Evolutionary conservation across 2,329 filamentous ascomycete genomes (phyloP).

Genomic region (Colletotrichum sp.): DNA sequence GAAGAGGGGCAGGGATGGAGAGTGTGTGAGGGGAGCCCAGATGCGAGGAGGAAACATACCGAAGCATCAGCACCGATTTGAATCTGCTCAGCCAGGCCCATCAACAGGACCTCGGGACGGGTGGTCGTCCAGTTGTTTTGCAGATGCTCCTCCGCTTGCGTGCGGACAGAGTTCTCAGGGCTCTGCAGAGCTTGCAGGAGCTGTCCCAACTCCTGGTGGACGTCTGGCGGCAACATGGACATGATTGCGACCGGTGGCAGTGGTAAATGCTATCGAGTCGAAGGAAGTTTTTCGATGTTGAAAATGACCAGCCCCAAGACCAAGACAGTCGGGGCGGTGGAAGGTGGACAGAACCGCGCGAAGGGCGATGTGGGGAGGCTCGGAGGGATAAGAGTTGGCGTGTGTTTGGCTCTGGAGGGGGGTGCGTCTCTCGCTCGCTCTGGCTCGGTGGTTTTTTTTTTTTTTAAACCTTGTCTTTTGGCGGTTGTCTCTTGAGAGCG

Average conservation of each 20-base stretch:
- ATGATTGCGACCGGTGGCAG: slow-evolving; percentile 48
- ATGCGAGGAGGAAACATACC: slow-evolving; percentile 49
- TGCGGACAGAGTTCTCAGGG: slow-evolving; percentile 83
- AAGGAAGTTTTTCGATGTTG: neutral
- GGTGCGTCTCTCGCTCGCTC: slow-evolving; percentile 10
- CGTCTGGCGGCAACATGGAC: slow-evolving; percentile 85
- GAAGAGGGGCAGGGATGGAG: slow-evolving; percentile 17
- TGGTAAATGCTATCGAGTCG: neutral
- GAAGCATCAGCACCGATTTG: slow-evolving; percentile 75
- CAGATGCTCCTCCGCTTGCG: slow-evolving; percentile 87
- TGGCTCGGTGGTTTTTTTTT: neutral
- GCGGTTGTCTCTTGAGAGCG: neutral
- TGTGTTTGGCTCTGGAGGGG: slow-evolving; percentile 18
- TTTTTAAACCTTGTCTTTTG: neutral
- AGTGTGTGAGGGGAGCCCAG: neutral
- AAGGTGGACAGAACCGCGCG: slow-evolving; percentile 1
- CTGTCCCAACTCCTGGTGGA: slow-evolving; percentile 83
- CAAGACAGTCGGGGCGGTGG: slow-evolving; percentile 19
- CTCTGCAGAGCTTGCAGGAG: slow-evolving; percentile 89
- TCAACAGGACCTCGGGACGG: slow-evolving; percentile 85
- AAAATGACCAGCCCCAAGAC: slow-evolving; percentile 15
- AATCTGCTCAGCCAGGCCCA: slow-evolving; percentile 94
- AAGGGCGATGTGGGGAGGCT: slow-evolving; percentile 12
- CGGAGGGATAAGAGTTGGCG: slow-evolving; percentile 1
- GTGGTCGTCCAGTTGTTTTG: slow-evolving; percentile 87